A percentile compares a stretch with the other conserved stretches of the same genome.
phyloP scores from a whole-genome alignment of 331 rosid species.

The Quercus tomentella region DNA sequence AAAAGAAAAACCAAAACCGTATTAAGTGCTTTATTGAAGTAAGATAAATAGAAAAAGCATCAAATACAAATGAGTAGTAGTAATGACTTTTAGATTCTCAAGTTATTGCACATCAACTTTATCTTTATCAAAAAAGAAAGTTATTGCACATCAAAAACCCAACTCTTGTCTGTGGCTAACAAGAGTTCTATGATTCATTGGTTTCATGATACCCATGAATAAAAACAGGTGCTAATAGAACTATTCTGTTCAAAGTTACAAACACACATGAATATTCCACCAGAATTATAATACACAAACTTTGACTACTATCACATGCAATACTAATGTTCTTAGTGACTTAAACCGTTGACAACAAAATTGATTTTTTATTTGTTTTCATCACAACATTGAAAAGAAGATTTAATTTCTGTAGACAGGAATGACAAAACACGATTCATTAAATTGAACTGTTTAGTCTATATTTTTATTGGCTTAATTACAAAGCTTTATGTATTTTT shows the following conservation, averaged over 20 bases:
- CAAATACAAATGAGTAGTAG: conserved; percentile 17
- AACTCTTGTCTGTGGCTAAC: neutral
- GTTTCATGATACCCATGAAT: neutral
- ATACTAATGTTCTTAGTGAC: neutral
- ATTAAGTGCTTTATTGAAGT: conserved; percentile 24
- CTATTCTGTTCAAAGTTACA: neutral
- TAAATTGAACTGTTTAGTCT: neutral
- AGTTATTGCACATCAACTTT: too few relatives aligned
- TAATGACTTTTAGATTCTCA: neutral
- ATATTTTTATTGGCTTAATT: too few relatives aligned
- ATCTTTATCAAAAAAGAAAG: too few relatives aligned
- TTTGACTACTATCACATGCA: neutral
- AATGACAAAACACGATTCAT: neutral
- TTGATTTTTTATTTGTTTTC: neutral
- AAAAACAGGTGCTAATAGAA: neutral
- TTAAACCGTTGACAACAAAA: neutral
- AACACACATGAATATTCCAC: neutral
- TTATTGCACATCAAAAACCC: too few relatives aligned
- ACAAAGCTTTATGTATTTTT: too few relatives aligned
- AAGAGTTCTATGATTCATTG: neutral
- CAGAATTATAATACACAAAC: neutral
- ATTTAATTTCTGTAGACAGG: neutral
- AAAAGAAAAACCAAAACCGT: neutral
- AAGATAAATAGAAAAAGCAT: conserved; percentile 22
- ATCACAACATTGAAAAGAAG: too few relatives aligned